A percentile compares a stretch with the other conserved stretches of the same genome.
These are phyloP conservation scores for Alternaria metachromatica DNA, from an alignment of 2,329 filamentous ascomycete genomes.

Conservation along the genomic window DNA sequence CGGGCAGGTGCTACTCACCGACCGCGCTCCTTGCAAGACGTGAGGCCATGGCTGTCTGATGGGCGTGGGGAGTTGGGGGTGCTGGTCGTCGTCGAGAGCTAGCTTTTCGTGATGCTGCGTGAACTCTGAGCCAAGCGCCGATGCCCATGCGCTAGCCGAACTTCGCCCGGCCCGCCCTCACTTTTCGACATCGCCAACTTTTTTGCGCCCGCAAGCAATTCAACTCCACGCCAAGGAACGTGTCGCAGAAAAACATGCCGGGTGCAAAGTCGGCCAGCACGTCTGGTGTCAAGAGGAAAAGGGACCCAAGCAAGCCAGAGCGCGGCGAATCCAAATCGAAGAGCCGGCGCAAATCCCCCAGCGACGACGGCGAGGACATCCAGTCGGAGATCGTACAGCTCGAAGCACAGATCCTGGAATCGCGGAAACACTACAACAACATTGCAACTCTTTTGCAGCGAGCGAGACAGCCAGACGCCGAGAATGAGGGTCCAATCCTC, in stretches of 20 bases:
- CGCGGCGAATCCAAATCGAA: conserved; percentile 50
- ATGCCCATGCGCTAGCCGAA: conserved; percentile 32
- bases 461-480: conserved; percentile 55
- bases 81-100: conserved; percentile 32
- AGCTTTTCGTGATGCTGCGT: conserved; percentile 36
- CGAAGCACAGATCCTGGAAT: conserved; percentile 82
- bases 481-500: conserved; percentile 65
- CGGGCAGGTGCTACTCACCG: conserved; percentile 68
- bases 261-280: conserved; percentile 32
- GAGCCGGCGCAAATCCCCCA: conserved; percentile 38
- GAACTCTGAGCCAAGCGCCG: conserved; percentile 24
- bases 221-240: neutral
- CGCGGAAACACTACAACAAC: conserved; percentile 90
- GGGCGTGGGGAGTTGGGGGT: conserved; percentile 48
- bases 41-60: conserved; percentile 84
- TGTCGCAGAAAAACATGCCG: conserved; percentile 41
- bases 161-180: conserved; percentile 25
- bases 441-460: conserved; percentile 75
- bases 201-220: conserved; percentile 6
- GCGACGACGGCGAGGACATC: conserved; percentile 52
- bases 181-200: conserved; percentile 24
- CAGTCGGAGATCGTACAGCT: conserved; percentile 74
- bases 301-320: conserved; percentile 41
- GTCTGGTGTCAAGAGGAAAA: conserved; percentile 54
- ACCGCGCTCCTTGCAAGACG: conserved; percentile 94